Percentiles rank a stretch among this genome's conserved stretches.
Conservation (phyloP, 495 filamentous ascomycete species). For the Alectoria sarmentosa region DNA sequence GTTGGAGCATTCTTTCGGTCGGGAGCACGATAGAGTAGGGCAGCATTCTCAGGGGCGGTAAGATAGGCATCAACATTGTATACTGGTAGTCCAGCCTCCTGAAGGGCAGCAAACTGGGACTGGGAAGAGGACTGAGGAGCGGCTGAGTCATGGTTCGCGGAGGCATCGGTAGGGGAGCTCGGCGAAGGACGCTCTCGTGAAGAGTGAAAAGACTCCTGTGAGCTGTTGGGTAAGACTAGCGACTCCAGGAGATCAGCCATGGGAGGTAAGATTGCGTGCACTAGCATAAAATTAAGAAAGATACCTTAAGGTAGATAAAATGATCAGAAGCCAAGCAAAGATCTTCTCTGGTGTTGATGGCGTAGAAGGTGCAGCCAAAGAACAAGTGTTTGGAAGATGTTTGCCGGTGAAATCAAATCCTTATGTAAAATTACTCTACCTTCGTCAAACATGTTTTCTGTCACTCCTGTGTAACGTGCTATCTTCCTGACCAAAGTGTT, state of each 20-base stretch:
- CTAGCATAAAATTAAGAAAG: neutral
- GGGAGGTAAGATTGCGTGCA: neutral
- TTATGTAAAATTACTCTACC: neutral
- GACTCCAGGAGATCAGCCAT: constrained; percentile 14
- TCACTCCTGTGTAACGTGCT: neutral
- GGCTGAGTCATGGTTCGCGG: neutral
- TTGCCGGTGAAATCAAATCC: neutral
- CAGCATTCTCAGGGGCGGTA: constrained; percentile 16
- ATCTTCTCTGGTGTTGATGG: neutral
- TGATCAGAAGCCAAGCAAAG: neutral
- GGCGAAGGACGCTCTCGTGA: constrained; percentile 16
- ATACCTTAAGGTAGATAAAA: neutral
- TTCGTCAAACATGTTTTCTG: neutral
- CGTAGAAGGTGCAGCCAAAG: neutral
- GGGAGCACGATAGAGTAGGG: constrained; percentile 2
- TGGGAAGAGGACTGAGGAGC: neutral
- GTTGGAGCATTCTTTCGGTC: neutral
- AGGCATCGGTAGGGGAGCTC: neutral
- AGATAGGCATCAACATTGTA: constrained; percentile 21
- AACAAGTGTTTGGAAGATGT: neutral
- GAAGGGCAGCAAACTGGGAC: constrained; percentile 13
- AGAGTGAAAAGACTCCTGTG: constrained; percentile 25
- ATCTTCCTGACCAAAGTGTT: neutral
- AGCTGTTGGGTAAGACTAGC: constrained; percentile 15
- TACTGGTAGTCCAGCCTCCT: constrained; percentile 20